phyloP scores from a whole-genome alignment of 1,139 yeast species.

The Nematodospora anomalae region DNA sequence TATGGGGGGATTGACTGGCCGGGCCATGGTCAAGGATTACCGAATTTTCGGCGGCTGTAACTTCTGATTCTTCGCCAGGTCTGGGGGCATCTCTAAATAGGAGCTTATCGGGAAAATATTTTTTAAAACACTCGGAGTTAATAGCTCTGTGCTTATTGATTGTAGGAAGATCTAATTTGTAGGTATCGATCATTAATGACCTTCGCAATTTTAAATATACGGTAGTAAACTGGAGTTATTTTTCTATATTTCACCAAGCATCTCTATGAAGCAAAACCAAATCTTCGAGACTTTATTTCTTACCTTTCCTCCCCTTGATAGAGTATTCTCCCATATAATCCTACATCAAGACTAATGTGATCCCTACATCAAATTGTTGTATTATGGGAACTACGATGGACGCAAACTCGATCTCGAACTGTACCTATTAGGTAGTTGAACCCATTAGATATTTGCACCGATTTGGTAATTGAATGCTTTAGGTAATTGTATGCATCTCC shows the following conservation, averaged over 20 bases:
- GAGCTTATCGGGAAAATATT: not conserved
- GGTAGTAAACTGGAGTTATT: constrained; percentile 4
- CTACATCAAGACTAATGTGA: too few species aligned
- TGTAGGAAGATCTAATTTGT: constrained; percentile 6
- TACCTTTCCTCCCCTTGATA: constrained; percentile 4
- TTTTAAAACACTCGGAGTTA: constrained; percentile 5
- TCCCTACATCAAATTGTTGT: too few species aligned
- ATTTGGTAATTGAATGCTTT: too few species aligned
- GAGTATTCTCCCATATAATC: constrained; percentile 4
- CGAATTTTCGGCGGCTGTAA: constrained; percentile 1
- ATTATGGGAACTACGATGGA: too few species aligned
- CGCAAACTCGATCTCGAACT: too few species aligned
- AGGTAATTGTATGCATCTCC: too few species aligned
- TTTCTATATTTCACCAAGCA: constrained; percentile 4
- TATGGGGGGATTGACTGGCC: too few species aligned
- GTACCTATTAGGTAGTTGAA: too few species aligned
- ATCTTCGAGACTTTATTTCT: constrained; percentile 4
- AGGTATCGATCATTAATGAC: constrained; percentile 6
- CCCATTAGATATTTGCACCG: too few species aligned
- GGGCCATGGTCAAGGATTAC: constrained; percentile 3
- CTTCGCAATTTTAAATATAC: constrained; percentile 8
- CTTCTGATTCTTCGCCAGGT: constrained; percentile 1
- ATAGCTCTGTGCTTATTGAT: constrained; percentile 5
- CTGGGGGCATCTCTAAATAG: not conserved
- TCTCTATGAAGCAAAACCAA: constrained; percentile 4